Conservation (phyloP, 768 basidiomycete genomes). For the Cyathus striatus region DNA sequence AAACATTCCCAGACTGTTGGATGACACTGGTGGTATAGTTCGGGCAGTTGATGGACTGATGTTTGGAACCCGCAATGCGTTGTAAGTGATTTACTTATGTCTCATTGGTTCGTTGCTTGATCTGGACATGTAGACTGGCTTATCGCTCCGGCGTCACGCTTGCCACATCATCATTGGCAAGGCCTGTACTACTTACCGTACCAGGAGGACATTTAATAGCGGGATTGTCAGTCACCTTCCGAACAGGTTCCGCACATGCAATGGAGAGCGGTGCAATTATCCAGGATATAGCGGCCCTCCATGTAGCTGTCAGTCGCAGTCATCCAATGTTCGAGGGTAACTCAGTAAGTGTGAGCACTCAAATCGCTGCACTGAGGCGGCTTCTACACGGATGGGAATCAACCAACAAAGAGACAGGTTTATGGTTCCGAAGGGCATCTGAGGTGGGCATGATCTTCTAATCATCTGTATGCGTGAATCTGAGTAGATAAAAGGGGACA, state of each 20-base stretch:
- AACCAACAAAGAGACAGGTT: conserved; percentile 30
- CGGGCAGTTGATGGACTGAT: conserved; percentile 72
- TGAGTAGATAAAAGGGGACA: conserved; percentile 42
- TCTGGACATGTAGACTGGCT: conserved; percentile 41
- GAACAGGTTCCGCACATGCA: conserved; percentile 33
- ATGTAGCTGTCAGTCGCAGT: conserved; percentile 42
- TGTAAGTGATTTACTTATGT: conserved; percentile 39
- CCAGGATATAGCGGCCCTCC: conserved; percentile 60
- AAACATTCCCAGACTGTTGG: conserved; percentile 42
- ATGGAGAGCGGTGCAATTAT: conserved; percentile 60
- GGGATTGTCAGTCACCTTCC: neutral
- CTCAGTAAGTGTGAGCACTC: conserved; percentile 64
- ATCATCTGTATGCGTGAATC: neutral
- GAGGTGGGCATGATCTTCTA: conserved; percentile 23
- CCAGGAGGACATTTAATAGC: neutral
- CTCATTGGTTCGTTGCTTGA: conserved; percentile 1
- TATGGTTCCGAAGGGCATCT: conserved; percentile 41
- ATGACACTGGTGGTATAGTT: conserved; percentile 46
- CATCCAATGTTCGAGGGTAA: conserved; percentile 43
- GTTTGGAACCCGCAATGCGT: conserved; percentile 63
- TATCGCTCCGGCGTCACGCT: conserved; percentile 58
- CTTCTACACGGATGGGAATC: conserved; percentile 47
- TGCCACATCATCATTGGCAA: no score
- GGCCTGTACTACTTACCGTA: neutral
- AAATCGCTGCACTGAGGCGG: conserved; percentile 68